Percentiles rank a stretch among this genome's conserved stretches.
Conservation (phyloP, 2,329 filamentous ascomycete species). For the Parastagonospora avenae region DNA sequence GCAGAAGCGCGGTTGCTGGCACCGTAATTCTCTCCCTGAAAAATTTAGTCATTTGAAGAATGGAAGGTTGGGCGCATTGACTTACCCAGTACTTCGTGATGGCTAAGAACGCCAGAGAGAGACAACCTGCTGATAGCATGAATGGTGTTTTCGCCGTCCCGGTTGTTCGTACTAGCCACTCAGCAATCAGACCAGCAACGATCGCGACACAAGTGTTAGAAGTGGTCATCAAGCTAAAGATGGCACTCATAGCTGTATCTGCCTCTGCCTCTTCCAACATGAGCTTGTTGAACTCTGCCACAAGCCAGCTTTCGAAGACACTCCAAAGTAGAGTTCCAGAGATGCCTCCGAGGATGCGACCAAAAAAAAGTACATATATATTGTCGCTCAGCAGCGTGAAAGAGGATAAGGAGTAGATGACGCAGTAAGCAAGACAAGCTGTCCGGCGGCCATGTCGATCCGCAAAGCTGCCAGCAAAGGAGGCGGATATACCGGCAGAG, state of each 20-base stretch:
- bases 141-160: constrained; percentile 60
- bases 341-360: constrained; percentile 61
- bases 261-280: constrained; percentile 51
- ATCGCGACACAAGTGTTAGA: constrained; percentile 56
- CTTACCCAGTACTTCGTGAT: constrained; percentile 59
- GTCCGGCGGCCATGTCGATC: constrained; percentile 58
- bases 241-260: constrained; percentile 53
- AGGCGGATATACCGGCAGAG: constrained; percentile 55
- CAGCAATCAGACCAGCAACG: constrained; percentile 57
- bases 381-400: constrained; percentile 56
- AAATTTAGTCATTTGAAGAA: constrained; percentile 1
- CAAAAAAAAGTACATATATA: constrained; percentile 56
- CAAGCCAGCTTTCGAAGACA: constrained; percentile 67
- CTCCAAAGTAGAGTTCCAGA: constrained; percentile 63
- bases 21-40: constrained; percentile 59
- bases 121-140: constrained; percentile 53
- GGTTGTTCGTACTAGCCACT: constrained; percentile 55
- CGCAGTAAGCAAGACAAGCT: constrained; percentile 62
- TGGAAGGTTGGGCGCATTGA: constrained; percentile 1
- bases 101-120: constrained; percentile 51
- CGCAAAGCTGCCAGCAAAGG: constrained; percentile 55
- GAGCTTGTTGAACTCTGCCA: constrained; percentile 60
- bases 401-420: constrained; percentile 59
- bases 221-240: constrained; percentile 63
- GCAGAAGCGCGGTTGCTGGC: constrained; percentile 18